A percentile compares a stretch with the other conserved stretches of the same genome.
phyloP scores from a whole-genome alignment of 192 early-diverging fungal genomes.

The Rhizophagus prolifer region DNA sequence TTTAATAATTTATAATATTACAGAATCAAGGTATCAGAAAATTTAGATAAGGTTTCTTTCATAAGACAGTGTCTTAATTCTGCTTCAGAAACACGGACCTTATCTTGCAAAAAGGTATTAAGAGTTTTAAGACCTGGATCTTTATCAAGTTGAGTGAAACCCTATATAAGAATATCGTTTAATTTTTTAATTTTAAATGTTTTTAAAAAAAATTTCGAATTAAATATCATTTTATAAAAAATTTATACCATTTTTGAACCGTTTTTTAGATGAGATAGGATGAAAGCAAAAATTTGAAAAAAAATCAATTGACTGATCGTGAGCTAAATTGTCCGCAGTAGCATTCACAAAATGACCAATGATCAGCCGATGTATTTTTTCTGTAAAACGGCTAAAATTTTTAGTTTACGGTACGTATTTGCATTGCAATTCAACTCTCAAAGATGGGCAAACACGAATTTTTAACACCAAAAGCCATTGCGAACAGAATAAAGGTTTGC shows the following conservation, averaged over 20 bases:
- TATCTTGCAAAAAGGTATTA: constrained; percentile 22
- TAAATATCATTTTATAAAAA: too few relatives aligned
- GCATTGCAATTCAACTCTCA: background rate
- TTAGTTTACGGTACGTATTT: too few relatives aligned
- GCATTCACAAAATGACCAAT: too few relatives aligned
- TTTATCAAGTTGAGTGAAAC: constrained; percentile 27
- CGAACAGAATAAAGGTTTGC: constrained; percentile 65
- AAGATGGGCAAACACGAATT: constrained; percentile 61
- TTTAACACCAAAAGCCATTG: constrained; percentile 73
- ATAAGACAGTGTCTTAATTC: constrained; percentile 23
- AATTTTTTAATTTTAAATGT: too few relatives aligned
- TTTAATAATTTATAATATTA: background rate
- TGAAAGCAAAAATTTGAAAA: too few relatives aligned
- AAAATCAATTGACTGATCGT: too few relatives aligned
- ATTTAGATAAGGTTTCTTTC: constrained; percentile 13
- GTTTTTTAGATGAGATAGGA: too few relatives aligned
- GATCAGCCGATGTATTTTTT: too few relatives aligned
- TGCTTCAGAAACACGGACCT: constrained; percentile 33
- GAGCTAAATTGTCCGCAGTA: too few relatives aligned
- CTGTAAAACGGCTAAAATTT: too few relatives aligned
- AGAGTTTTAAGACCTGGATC: constrained; percentile 18
- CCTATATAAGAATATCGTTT: constrained; percentile 1
- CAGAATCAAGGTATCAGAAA: constrained; percentile 1
- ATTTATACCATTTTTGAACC: too few relatives aligned
- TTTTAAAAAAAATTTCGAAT: too few relatives aligned